Conservation (phyloP, 257 asterid species). For the Verbascum thapsus region DNA sequence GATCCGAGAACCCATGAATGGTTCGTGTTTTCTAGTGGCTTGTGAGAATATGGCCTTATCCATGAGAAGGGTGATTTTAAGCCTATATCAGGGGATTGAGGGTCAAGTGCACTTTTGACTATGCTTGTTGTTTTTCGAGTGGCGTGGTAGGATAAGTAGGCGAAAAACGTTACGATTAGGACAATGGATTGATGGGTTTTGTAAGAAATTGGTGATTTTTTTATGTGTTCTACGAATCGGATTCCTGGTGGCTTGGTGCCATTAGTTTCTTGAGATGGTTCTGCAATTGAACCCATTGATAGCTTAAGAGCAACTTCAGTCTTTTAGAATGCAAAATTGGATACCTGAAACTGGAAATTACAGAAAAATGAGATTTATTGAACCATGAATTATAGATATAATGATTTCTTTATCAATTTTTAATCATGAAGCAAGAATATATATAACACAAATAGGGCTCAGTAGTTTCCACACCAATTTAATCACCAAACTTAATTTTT, state of each 20-base stretch:
- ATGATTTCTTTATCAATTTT: too few relatives aligned
- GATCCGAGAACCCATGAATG: constrained; percentile 47
- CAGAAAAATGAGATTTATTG: too few relatives aligned
- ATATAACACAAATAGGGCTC: too few relatives aligned
- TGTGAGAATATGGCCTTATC: constrained; percentile 47
- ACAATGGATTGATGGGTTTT: constrained; percentile 78
- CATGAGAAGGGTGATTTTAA: constrained; percentile 43
- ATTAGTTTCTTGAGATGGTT: constrained; percentile 30
- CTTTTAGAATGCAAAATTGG: constrained; percentile 22
- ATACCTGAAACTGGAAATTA: constrained; percentile 46
- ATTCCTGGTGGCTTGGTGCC: constrained; percentile 71
- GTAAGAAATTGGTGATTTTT: constrained; percentile 69
- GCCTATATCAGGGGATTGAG: constrained; percentile 55
- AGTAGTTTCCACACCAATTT: too few relatives aligned
- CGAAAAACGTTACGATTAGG: constrained; percentile 75
- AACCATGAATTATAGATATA: too few relatives aligned
- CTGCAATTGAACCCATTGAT: constrained; percentile 61
- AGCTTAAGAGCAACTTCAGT: constrained; percentile 10
- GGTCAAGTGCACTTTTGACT: constrained; percentile 94
- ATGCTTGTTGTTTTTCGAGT: constrained; percentile 93
- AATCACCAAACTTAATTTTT: too few relatives aligned
- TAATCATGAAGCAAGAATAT: too few relatives aligned
- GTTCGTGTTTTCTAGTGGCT: constrained; percentile 33
- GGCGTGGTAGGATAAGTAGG: constrained; percentile 82
- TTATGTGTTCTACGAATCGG: constrained; percentile 52